Evolutionary conservation across 148 eudicot genomes (phyloP).

Genomic region (Persicaria tinctoria): DNA sequence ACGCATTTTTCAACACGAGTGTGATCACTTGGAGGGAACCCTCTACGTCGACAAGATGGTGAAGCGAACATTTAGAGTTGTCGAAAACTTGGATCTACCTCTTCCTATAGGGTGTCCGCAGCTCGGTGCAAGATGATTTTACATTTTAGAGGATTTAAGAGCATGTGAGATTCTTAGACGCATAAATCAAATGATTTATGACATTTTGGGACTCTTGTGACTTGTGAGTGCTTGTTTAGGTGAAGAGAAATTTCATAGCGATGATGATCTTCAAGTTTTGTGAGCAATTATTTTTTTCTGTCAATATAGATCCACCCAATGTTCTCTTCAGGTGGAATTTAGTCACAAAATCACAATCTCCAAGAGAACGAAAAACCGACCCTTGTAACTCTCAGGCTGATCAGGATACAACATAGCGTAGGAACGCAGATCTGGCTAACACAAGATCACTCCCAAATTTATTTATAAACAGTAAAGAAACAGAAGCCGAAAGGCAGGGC

Average conservation of each 20-base stretch:
- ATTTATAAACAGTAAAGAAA: neutral
- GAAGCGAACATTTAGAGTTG: constrained; percentile 66
- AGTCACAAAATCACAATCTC: neutral
- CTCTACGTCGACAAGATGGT: constrained; percentile 88
- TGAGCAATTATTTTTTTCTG: neutral
- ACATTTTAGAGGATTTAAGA: neutral
- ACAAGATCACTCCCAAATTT: neutral
- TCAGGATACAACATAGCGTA: neutral
- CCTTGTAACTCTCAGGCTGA: neutral
- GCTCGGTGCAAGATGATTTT: constrained; percentile 44
- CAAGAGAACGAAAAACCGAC: neutral
- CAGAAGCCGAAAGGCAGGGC: neutral
- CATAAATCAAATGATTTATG: neutral
- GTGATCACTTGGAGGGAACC: constrained; percentile 90
- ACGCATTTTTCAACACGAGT: constrained; percentile 91
- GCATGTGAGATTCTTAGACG: neutral
- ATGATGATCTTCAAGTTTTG: neutral
- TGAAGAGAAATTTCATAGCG: neutral
- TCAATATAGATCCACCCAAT: neutral
- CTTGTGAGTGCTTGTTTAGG: neutral
- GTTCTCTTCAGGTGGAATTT: neutral
- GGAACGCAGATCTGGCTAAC: neutral
- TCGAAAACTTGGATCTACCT: constrained; percentile 75
- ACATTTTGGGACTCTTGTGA: too few relatives aligned
- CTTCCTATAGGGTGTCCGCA: constrained; percentile 74